Conservation (phyloP, 225 moss, liverwort and hornwort species). For the Asterella californica region DNA sequence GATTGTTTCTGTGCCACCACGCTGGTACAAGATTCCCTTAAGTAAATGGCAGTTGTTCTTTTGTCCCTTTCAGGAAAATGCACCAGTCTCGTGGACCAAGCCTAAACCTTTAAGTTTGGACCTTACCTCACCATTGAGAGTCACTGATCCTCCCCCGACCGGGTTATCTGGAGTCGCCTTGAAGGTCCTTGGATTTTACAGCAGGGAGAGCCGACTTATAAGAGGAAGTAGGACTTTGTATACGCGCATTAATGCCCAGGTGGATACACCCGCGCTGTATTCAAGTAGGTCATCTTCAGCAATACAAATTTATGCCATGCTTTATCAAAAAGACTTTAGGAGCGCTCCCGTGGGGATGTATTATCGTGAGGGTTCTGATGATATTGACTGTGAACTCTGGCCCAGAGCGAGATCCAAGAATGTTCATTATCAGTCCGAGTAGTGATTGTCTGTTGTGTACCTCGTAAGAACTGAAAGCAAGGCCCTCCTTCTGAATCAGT, state of each 20-base stretch:
- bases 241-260: conserved; percentile 66
- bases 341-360: background rate
- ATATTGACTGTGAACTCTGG: background rate
- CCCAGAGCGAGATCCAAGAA: no score
- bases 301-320: background rate
- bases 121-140: conserved; percentile 53
- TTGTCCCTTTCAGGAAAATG: conserved; percentile 25
- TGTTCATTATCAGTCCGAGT: background rate
- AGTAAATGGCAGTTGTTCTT: background rate
- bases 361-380: background rate
- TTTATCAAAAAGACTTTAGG: background rate
- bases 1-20: background rate
- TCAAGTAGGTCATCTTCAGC: conserved; percentile 56
- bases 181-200: conserved; percentile 79
- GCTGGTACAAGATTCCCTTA: background rate
- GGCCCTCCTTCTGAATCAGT: background rate
- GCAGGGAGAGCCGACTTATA: conserved; percentile 82
- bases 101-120: conserved; percentile 60
- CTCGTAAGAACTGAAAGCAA: background rate
- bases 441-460: background rate
- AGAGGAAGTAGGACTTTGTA: conserved; percentile 77
- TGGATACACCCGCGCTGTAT: conserved; percentile 69
- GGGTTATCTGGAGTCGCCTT: conserved; percentile 56
- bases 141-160: conserved; percentile 62
- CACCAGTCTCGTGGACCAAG: conserved; percentile 29